Conservation (phyloP, 192 early-diverging fungal species). For the Podochytrium sp. region DNA sequence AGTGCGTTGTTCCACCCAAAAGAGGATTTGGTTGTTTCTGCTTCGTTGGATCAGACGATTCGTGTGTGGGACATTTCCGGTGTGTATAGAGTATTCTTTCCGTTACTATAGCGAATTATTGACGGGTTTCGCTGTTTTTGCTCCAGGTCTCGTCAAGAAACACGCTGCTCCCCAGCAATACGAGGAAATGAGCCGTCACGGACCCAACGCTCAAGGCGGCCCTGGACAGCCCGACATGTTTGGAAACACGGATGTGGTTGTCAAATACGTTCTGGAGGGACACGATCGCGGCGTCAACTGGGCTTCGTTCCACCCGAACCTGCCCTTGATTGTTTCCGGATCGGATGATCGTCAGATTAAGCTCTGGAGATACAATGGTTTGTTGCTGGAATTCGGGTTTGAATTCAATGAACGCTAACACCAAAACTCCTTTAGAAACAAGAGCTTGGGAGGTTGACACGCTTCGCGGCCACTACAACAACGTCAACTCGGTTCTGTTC, state of each 20-base stretch:
- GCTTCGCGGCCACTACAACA: slow-evolving; percentile 98
- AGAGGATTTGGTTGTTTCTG: slow-evolving; percentile 94
- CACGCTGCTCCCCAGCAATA: slow-evolving; percentile 63
- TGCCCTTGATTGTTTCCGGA: slow-evolving; percentile 94
- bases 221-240: slow-evolving; percentile 91
- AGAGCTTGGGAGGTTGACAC: slow-evolving; percentile 99
- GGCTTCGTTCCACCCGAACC: slow-evolving; percentile 95
- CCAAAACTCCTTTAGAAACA: slow-evolving; percentile 70
- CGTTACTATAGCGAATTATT: not conserved
- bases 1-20: slow-evolving; percentile 98
- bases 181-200: slow-evolving; percentile 36
- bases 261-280: slow-evolving; percentile 98
- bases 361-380: slow-evolving; percentile 98
- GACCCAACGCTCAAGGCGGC: not conserved
- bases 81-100: slow-evolving; percentile 10
- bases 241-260: slow-evolving; percentile 93
- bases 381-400: not conserved
- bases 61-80: slow-evolving; percentile 99
- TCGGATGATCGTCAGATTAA: slow-evolving; percentile 98
- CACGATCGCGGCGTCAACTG: slow-evolving; percentile 98
- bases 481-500: slow-evolving; percentile 92
- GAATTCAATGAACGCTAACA: not conserved
- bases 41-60: slow-evolving; percentile 95
- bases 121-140: not conserved
- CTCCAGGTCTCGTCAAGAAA: slow-evolving; percentile 77